Conservation (phyloP, 1,284 basidiomycete species). For the Tilletia caries region DNA sequence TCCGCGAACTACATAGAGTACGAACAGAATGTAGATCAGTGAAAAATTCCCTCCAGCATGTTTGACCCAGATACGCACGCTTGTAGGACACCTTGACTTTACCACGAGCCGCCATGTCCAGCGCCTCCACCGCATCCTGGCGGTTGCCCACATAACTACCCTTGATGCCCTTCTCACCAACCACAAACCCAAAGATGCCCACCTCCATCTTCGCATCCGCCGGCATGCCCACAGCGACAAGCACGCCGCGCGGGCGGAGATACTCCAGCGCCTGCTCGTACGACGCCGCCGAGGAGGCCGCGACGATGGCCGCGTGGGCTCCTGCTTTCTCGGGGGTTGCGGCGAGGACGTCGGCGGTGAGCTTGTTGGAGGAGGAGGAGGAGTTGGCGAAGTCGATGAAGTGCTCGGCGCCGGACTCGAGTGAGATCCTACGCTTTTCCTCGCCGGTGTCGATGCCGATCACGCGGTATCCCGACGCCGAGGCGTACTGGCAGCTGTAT, state of each 20-base stretch:
- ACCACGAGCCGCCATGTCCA: slow-evolving; percentile 68
- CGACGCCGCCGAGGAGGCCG: slow-evolving; percentile 58
- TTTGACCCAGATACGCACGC: not conserved
- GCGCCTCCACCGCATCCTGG: slow-evolving; percentile 56
- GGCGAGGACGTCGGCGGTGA: slow-evolving; percentile 63
- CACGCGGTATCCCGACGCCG: slow-evolving; percentile 61
- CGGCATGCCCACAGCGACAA: slow-evolving; percentile 75
- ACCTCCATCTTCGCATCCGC: slow-evolving; percentile 63
- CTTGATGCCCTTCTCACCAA: slow-evolving; percentile 64
- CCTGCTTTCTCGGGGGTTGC: slow-evolving; percentile 63
- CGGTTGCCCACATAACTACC: slow-evolving; percentile 69
- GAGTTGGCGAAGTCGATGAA: slow-evolving; percentile 74
- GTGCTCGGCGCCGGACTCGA: slow-evolving; percentile 69
- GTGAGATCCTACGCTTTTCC: slow-evolving; percentile 69
- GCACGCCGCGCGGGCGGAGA: slow-evolving; percentile 63
- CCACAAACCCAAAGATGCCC: slow-evolving; percentile 66
- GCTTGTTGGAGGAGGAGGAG: slow-evolving; percentile 51
- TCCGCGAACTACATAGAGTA: not conserved
- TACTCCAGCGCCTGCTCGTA: slow-evolving; percentile 67
- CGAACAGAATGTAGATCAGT: not conserved
- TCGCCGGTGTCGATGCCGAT: slow-evolving; percentile 75
- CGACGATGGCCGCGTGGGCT: slow-evolving; percentile 63
- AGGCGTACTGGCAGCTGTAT: slow-evolving; percentile 36
- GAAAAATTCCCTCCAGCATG: not conserved
- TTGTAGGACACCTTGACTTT: slow-evolving; percentile 56